phyloP scores from a whole-genome alignment of 2,329 filamentous ascomycete genomes.

The Aspergillus caelatus region DNA sequence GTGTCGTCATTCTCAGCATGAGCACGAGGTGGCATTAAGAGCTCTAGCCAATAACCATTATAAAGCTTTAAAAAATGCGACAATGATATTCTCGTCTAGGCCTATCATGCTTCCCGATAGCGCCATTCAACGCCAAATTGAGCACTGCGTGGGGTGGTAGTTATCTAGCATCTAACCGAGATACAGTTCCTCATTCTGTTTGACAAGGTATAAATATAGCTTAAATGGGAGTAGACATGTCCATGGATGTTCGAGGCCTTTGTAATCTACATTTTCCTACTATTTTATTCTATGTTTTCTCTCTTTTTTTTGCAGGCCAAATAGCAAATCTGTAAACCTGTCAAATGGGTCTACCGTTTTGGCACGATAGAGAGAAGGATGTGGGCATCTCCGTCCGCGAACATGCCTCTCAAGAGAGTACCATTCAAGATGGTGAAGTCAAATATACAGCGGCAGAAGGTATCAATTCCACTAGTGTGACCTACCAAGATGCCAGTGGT shows the following conservation, averaged over 20 bases:
- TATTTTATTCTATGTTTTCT: too few species aligned
- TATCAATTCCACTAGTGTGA: background rate
- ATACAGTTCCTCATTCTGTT: too few species aligned
- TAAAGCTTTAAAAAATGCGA: background rate
- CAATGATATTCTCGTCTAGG: background rate
- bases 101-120: background rate
- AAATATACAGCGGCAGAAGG: background rate
- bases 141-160: background rate
- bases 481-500: background rate
- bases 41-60: background rate
- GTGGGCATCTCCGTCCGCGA: background rate
- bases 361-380: background rate
- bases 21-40: background rate
- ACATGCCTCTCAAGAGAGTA: background rate
- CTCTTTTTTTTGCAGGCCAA: background rate
- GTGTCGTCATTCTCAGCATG: background rate
- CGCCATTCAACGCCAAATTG: background rate
- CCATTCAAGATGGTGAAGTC: background rate
- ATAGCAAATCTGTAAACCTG: background rate
- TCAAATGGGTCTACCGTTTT: background rate
- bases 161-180: background rate
- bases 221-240: background rate
- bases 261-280: background rate
- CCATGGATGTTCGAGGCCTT: background rate
- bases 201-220: background rate